Conservation (phyloP, 345 rosid species). For the Anacardium occidentale region DNA sequence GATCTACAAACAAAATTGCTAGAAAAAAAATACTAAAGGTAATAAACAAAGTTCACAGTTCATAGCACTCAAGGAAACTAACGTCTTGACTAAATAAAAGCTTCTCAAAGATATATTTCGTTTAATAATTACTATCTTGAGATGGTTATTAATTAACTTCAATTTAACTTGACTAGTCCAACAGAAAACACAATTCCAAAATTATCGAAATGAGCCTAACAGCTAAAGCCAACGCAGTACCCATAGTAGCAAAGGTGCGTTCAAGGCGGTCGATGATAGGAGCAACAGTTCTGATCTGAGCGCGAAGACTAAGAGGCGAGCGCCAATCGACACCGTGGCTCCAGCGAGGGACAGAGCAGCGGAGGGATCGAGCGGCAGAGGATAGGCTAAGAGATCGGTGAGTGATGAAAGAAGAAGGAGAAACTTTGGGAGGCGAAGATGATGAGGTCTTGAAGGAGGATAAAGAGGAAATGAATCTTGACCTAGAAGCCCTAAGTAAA, state of each 20-base stretch:
- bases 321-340: slow-evolving; percentile 70
- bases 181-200: slow-evolving; percentile 11
- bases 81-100: neutral
- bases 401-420: slow-evolving; percentile 22
- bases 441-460: slow-evolving; percentile 25
- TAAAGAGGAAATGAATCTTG: slow-evolving; percentile 34
- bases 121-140: neutral
- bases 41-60: neutral
- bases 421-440: slow-evolving; percentile 15
- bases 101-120: neutral
- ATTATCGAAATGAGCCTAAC: slow-evolving; percentile 9
- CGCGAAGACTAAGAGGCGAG: slow-evolving; percentile 54
- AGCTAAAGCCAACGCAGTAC: slow-evolving; percentile 31
- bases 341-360: slow-evolving; percentile 60
- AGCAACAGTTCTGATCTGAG: slow-evolving; percentile 63
- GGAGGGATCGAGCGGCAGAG: slow-evolving; percentile 48
- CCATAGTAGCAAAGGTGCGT: slow-evolving; percentile 77
- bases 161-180: slow-evolving; percentile 2
- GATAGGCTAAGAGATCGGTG: slow-evolving; percentile 52
- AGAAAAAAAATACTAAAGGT: neutral
- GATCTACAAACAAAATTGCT: neutral
- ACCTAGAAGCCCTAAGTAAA: slow-evolving; percentile 62
- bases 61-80: neutral
- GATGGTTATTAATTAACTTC: neutral
- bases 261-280: slow-evolving; percentile 62